These are phyloP conservation scores for Ophiosphaerella korrae DNA, from an alignment of 2,329 filamentous ascomycete genomes.

Conservation along the genomic window DNA sequence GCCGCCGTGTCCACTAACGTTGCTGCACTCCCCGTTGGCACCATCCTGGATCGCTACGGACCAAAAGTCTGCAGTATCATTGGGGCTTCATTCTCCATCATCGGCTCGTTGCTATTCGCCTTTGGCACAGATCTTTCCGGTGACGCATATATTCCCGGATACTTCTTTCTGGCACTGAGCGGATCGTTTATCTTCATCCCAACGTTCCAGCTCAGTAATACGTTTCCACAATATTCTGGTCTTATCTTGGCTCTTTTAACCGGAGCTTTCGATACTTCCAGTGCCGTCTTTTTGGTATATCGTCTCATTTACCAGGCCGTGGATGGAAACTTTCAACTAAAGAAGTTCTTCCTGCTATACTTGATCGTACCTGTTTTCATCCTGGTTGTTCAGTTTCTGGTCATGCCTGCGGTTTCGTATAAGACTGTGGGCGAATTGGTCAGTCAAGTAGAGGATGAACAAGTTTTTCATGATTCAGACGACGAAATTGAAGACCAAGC, in stretches of 20 bases:
- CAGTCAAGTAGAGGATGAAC: constrained; percentile 65
- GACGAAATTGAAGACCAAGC: constrained; percentile 56
- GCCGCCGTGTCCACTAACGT: constrained; percentile 89
- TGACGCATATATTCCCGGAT: constrained; percentile 66
- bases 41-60: constrained; percentile 81
- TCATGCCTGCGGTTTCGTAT: constrained; percentile 56
- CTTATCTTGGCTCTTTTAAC: constrained; percentile 57
- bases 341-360: constrained; percentile 57
- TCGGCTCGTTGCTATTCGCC: constrained; percentile 75
- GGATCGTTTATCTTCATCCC: constrained; percentile 59
- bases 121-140: constrained; percentile 68
- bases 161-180: constrained; percentile 56
- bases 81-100: constrained; percentile 69
- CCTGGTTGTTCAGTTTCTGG: constrained; percentile 50
- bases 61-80: constrained; percentile 76
- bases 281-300: constrained; percentile 55
- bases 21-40: constrained; percentile 81
- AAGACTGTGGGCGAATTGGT: constrained; percentile 77
- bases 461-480: constrained; percentile 60
- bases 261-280: constrained; percentile 57
- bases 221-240: constrained; percentile 57
- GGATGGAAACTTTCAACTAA: constrained; percentile 49
- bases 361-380: constrained; percentile 55
- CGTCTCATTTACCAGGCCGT: constrained; percentile 54
- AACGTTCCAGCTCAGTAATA: constrained; percentile 57